These are phyloP conservation scores for Carex kokanica DNA, from an alignment of 176 grass and related monocot species.

Conservation along the genomic window DNA sequence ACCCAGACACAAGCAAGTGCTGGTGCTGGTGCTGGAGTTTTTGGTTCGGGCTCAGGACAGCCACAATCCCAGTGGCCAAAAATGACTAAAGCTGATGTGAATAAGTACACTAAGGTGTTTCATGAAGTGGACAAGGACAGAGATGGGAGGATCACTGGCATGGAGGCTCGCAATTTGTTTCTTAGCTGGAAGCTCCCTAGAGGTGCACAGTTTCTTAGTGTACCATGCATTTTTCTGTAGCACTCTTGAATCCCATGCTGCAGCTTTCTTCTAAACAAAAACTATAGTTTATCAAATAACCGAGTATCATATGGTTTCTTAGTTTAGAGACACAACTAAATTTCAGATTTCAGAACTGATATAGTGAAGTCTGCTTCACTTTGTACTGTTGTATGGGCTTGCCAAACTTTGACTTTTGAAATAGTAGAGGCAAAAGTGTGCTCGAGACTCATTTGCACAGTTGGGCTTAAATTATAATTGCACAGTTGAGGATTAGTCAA, in stretches of 20 bases:
- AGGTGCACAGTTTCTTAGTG: conserved; percentile 39
- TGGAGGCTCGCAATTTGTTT: conserved; percentile 83
- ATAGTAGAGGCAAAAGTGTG: background rate
- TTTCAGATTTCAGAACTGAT: background rate
- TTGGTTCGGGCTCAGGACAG: background rate
- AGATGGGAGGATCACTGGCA: conserved; percentile 96
- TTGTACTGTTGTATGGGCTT: background rate
- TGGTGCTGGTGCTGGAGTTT: conserved; percentile 25
- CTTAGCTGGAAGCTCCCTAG: conserved; percentile 99
- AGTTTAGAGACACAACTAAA: background rate
- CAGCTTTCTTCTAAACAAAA: conserved; percentile 19
- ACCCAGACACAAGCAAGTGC: conserved; percentile 38
- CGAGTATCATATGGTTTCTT: conserved; percentile 11
- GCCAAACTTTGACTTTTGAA: background rate
- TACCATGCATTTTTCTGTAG: conserved; percentile 24
- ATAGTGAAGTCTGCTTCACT: background rate
- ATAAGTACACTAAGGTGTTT: conserved; percentile 96
- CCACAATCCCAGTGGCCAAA: conserved; percentile 79
- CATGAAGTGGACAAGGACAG: conserved; percentile 83
- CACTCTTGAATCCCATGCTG: conserved; percentile 17
- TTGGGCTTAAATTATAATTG: background rate
- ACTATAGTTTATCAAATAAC: background rate
- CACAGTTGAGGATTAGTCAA: background rate
- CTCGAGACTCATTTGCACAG: background rate
- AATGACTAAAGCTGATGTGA: conserved; percentile 83